These are phyloP conservation scores for Venturia pyrina DNA, from an alignment of 2,329 filamentous ascomycete species.

Conservation along the genomic window DNA sequence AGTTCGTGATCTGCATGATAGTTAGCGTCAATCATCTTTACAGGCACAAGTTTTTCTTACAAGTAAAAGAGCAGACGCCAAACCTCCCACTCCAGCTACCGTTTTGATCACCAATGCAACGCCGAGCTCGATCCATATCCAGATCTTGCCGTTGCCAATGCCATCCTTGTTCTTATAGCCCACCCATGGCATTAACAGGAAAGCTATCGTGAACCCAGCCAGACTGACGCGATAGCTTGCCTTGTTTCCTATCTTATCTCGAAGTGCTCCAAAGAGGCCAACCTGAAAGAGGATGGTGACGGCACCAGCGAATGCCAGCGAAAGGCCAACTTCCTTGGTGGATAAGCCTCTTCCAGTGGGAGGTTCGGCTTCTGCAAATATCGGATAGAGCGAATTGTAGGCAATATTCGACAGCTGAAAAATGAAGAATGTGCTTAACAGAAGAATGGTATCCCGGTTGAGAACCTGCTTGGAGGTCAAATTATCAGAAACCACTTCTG, in stretches of 20 bases:
- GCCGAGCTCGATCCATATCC: constrained; percentile 75
- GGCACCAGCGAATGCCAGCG: constrained; percentile 71
- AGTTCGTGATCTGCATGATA: constrained; percentile 70
- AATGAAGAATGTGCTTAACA: constrained; percentile 78
- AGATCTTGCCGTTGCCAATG: constrained; percentile 52
- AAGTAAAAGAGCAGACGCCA: constrained; percentile 81
- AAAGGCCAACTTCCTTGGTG: constrained; percentile 74
- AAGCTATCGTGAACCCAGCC: constrained; percentile 69
- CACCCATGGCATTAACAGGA: constrained; percentile 82
- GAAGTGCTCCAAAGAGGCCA: constrained; percentile 69
- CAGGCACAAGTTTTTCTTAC: constrained; percentile 40
- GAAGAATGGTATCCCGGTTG: constrained; percentile 69
- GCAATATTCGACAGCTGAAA: constrained; percentile 92
- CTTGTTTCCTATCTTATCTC: constrained; percentile 73
- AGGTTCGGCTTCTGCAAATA: constrained; percentile 67
- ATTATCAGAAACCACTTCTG: constrained; percentile 27
- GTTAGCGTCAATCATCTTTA: background rate
- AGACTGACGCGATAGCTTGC: constrained; percentile 72
- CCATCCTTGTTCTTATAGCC: constrained; percentile 52
- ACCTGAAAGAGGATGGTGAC: constrained; percentile 88
- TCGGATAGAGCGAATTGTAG: constrained; percentile 90
- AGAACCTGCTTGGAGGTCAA: constrained; percentile 52
- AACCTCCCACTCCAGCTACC: constrained; percentile 74
- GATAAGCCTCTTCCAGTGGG: constrained; percentile 69
- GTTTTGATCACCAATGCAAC: constrained; percentile 78